Evolutionary conservation across 768 basidiomycete species (phyloP).

Genomic region (Atractiella rhizophila): DNA sequence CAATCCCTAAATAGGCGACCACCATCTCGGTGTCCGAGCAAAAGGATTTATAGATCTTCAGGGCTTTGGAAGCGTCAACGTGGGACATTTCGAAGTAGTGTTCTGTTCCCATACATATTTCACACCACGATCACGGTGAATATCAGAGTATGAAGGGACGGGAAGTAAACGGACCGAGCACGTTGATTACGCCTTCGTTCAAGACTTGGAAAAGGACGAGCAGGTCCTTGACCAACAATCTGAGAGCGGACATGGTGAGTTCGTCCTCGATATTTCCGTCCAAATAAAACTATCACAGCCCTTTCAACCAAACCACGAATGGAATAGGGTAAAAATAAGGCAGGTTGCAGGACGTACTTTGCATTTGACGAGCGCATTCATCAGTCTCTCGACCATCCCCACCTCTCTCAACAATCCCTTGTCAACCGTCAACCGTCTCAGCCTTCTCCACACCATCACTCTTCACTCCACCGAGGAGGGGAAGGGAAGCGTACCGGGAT

Average conservation of each 20-base stretch:
- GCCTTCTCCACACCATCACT: conserved; percentile 45
- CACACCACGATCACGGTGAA: neutral
- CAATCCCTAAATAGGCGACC: conserved; percentile 74
- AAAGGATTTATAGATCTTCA: conserved; percentile 73
- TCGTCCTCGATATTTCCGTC: conserved; percentile 86
- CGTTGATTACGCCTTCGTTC: conserved; percentile 61
- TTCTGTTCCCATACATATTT: conserved; percentile 26
- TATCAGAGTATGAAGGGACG: neutral
- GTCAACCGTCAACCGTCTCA: conserved; percentile 78
- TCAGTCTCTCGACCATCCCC: conserved; percentile 63
- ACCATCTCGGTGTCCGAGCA: conserved; percentile 71
- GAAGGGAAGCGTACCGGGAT: conserved; percentile 21
- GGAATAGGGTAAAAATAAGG: neutral
- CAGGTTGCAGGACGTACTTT: conserved; percentile 35
- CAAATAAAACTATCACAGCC: conserved; percentile 78
- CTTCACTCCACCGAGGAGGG: conserved; percentile 35
- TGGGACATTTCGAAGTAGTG: conserved; percentile 98
- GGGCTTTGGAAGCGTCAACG: conserved; percentile 60
- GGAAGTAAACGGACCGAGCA: conserved; percentile 23
- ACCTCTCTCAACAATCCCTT: conserved; percentile 85
- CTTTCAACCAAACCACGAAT: no score
- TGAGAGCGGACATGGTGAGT: conserved; percentile 57
- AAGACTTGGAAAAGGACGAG: conserved; percentile 84
- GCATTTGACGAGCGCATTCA: conserved; percentile 66
- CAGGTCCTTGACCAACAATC: conserved; percentile 88